Conservation (phyloP, 257 asterid genomes). For the Galeopsis tetrahit region DNA sequence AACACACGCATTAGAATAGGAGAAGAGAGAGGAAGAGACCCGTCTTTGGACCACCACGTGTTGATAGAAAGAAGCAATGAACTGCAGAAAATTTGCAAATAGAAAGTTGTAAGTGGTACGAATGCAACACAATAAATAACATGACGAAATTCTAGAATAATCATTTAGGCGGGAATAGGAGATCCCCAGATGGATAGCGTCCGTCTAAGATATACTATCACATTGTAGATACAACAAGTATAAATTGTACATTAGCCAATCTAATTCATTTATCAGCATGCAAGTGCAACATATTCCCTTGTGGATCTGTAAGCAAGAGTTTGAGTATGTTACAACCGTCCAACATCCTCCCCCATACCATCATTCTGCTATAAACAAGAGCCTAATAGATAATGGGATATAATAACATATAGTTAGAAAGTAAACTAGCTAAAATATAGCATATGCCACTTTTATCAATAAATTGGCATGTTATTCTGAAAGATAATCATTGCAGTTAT, state of each 20-base stretch:
- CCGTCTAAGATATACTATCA: background rate
- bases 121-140: constrained; percentile 15
- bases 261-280: constrained; percentile 8
- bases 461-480: constrained; percentile 16
- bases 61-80: constrained; percentile 93
- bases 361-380: background rate
- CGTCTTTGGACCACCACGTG: constrained; percentile 96
- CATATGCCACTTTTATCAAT: constrained; percentile 11
- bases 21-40: constrained; percentile 49
- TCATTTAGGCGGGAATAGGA: constrained; percentile 17
- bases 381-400: background rate
- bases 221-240: constrained; percentile 8
- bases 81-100: constrained; percentile 56
- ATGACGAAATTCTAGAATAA: background rate
- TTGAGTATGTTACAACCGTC: background rate
- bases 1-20: constrained; percentile 23
- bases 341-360: background rate
- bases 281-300: constrained; percentile 14
- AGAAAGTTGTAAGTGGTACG: constrained; percentile 26
- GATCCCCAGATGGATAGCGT: constrained; percentile 1
- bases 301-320: constrained; percentile 1
- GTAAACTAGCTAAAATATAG: constrained; percentile 2
- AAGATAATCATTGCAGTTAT: background rate
- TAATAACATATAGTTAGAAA: background rate
- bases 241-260: background rate